Evolutionary conservation across 257 asterid species (phyloP).

Genomic region (Rehmannia glutinosa): DNA sequence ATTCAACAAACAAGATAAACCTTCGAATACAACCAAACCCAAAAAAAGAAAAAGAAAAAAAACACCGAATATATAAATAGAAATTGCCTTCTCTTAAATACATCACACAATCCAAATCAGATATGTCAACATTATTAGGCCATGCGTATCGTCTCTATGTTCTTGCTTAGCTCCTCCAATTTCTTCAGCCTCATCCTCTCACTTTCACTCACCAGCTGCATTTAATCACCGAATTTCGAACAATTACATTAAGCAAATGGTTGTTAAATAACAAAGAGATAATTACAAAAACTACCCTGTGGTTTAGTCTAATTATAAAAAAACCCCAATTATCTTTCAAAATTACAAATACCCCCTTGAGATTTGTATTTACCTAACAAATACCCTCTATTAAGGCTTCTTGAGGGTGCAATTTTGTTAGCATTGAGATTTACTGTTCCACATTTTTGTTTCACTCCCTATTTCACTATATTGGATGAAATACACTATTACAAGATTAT

Average conservation of each 20-base stretch:
- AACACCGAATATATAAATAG: slow-evolving; percentile 50
- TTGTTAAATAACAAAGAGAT: too few species aligned
- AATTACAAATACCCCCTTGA: too few species aligned
- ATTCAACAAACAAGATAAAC: slow-evolving; percentile 38
- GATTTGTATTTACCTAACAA: background rate
- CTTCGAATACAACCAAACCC: slow-evolving; percentile 59
- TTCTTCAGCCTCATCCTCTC: slow-evolving; percentile 91
- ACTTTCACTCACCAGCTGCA: slow-evolving; percentile 91
- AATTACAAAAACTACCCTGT: background rate
- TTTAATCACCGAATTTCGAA: background rate
- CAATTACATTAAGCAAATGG: too few species aligned
- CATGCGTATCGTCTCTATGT: slow-evolving; percentile 64
- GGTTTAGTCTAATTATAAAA: background rate
- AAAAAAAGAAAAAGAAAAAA: background rate
- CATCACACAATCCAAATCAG: slow-evolving; percentile 69
- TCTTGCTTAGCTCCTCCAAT: slow-evolving; percentile 99
- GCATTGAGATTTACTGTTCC: too few species aligned
- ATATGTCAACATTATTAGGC: slow-evolving; percentile 31
- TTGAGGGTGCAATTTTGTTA: too few species aligned
- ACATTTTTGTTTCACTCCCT: too few species aligned
- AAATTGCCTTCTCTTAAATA: slow-evolving; percentile 43
- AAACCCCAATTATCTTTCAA: background rate
- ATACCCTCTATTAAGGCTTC: too few species aligned
- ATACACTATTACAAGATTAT: too few species aligned
- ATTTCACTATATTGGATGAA: too few species aligned